A percentile compares a stretch with the other conserved stretches of the same genome.
Conservation (phyloP, 257 asterid genomes). For the Solanum dulcamara region DNA sequence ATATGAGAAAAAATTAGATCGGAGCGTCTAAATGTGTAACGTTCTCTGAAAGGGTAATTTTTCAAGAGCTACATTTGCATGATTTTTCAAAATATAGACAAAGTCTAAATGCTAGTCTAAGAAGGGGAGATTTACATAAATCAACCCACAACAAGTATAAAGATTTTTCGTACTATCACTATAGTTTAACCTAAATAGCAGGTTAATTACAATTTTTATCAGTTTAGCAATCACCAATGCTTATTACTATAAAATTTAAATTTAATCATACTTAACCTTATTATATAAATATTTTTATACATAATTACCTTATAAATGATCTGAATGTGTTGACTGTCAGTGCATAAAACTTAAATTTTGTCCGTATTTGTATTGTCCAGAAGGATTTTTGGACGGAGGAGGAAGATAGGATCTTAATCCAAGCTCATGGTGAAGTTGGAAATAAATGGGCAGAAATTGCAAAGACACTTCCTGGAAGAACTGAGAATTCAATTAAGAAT, state of each 20-base stretch:
- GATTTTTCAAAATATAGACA: background rate
- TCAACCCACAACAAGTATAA: background rate
- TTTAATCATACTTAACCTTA: background rate
- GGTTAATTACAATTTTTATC: background rate
- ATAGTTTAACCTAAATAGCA: background rate
- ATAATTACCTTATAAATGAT: background rate
- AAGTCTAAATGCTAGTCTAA: background rate
- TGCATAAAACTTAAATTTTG: background rate
- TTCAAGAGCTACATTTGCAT: background rate
- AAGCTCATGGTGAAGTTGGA: constrained; percentile 62
- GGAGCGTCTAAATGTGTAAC: background rate
- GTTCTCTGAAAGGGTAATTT: background rate
- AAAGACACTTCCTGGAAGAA: constrained; percentile 55
- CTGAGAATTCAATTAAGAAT: constrained; percentile 82
- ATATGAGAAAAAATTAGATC: background rate
- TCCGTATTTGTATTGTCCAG: constrained; percentile 17
- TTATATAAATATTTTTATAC: background rate
- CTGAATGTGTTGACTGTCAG: no score
- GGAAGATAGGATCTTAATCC: constrained; percentile 57
- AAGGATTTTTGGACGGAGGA: constrained; percentile 83
- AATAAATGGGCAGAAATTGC: constrained; percentile 94
- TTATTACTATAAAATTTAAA: background rate
- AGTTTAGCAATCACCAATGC: background rate
- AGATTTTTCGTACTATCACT: background rate
- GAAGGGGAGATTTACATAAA: background rate